phyloP scores from a whole-genome alignment of 2,329 filamentous ascomycete species.

The Penicillium concentricum region DNA sequence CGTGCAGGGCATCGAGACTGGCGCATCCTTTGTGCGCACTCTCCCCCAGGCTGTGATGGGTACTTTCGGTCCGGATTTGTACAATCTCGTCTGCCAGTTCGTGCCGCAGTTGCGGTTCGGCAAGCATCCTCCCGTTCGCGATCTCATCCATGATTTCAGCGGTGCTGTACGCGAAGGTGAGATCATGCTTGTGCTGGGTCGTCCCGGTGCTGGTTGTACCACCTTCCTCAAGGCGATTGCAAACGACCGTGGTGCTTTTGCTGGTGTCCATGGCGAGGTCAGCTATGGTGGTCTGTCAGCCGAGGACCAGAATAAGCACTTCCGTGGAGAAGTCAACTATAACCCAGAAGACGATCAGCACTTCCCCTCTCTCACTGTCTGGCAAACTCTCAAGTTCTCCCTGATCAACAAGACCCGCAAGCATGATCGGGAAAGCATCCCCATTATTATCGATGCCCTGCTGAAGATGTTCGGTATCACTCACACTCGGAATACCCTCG shows the following conservation, averaged over 20 bases:
- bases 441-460: slow-evolving; percentile 67
- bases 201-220: slow-evolving; percentile 71
- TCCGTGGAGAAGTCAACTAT: slow-evolving; percentile 74
- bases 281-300: slow-evolving; percentile 71
- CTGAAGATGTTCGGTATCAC: slow-evolving; percentile 76
- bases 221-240: slow-evolving; percentile 75
- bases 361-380: slow-evolving; percentile 71
- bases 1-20: slow-evolving; percentile 68
- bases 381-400: slow-evolving; percentile 74
- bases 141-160: slow-evolving; percentile 65
- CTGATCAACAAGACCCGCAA: slow-evolving; percentile 73
- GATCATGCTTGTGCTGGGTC: slow-evolving; percentile 71
- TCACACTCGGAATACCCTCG: slow-evolving; percentile 71
- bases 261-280: slow-evolving; percentile 66
- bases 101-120: slow-evolving; percentile 52
- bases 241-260: slow-evolving; percentile 67
- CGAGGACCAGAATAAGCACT: slow-evolving; percentile 64
- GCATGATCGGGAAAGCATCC: slow-evolving; percentile 61
- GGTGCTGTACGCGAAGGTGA: slow-evolving; percentile 67
- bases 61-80: slow-evolving; percentile 79
- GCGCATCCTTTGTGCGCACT: slow-evolving; percentile 67
- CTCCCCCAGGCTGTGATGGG: slow-evolving; percentile 72
- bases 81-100: slow-evolving; percentile 59
- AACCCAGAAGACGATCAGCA: slow-evolving; percentile 76
- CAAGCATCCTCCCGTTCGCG: slow-evolving; percentile 50